Evolutionary conservation across 257 asterid genomes (phyloP), one percentile per base, ranked within the genome.

Genomic region (Forsythia suspensa): DNA sequence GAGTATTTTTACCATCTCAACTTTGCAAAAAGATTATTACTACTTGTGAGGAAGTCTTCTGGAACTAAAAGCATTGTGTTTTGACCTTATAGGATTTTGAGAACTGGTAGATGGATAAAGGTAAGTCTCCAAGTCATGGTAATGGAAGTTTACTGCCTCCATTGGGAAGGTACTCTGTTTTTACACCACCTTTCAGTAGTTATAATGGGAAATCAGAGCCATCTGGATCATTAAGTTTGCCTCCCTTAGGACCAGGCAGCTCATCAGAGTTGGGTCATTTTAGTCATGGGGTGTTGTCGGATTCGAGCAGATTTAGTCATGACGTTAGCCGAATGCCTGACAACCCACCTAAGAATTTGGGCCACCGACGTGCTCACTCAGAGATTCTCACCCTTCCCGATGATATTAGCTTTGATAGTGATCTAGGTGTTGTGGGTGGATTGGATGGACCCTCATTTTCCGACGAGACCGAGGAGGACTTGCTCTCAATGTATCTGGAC

Each of bases 331-430:
- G 86, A 74, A 95, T 95, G 98, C 90, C 95, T 8, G 98, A 91
- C 73, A 92, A 92, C 82, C 98, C 98, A 37, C 93, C 93, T 8
- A 95, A 90, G 90, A 88, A 84, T 76, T 66, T 87, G 81, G 97
- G 98, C 46, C 98, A 95, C 67, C 80, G 98, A 40, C 97, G 98
- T 21, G 98, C 98, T 41, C 98, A 91, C 79, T 95, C 98, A 0
- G 98, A 95, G 89, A 91, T 95, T 85, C 89, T 92, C 18, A 93
- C 99, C 80, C 97, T 95, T 69, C 98, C 98, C 0, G 98, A 92
- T 80, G 97, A 95, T 70, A 90, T 92, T 70, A 93, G 95, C 93
- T 95, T 95, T 44, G 98, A 95, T 72, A 89, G 95, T 71, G 97
- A 95, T 83, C 94, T 95, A 73, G 98, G 98, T 37, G 92, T 92